These are phyloP conservation scores for Ceratocystis destructans DNA, from an alignment of 2,329 filamentous ascomycete species.

Conservation along the genomic window DNA sequence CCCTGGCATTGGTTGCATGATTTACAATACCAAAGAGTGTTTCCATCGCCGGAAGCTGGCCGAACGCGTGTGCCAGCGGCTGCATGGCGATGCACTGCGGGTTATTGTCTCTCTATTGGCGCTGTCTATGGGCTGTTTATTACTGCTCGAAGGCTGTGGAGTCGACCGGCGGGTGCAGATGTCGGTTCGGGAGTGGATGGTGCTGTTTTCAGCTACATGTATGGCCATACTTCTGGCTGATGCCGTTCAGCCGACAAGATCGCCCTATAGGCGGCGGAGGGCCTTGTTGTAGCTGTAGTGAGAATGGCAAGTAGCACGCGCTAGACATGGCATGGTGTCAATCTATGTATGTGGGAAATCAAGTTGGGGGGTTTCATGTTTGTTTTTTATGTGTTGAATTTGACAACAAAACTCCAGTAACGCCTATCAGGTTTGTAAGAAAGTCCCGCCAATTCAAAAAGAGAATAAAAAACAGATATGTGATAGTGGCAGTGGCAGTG, in stretches of 20 bases:
- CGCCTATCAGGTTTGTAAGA: constrained; percentile 17
- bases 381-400: constrained; percentile 16
- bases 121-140: background rate
- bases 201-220: constrained; percentile 3
- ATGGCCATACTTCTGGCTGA: background rate
- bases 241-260: background rate
- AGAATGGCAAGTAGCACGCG: background rate
- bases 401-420: constrained; percentile 18
- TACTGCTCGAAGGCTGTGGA: background rate
- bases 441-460: constrained; percentile 17
- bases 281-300: constrained; percentile 1
- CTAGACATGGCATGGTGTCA: background rate
- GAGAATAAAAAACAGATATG: constrained; percentile 7
- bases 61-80: background rate
- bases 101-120: constrained; percentile 1
- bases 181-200: background rate
- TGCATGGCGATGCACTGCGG: background rate
- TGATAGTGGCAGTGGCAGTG: too few species aligned
- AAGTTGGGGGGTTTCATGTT: background rate
- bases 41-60: constrained; percentile 27
- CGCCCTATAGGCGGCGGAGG: background rate
- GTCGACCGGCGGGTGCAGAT: background rate
- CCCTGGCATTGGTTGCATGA: constrained; percentile 42
- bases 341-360: background rate
- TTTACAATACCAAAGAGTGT: constrained; percentile 38